A percentile compares a stretch with the other conserved stretches of the same genome.
phyloP scores from a whole-genome alignment of 257 asterid genomes.

The Penstemon newberryi region DNA sequence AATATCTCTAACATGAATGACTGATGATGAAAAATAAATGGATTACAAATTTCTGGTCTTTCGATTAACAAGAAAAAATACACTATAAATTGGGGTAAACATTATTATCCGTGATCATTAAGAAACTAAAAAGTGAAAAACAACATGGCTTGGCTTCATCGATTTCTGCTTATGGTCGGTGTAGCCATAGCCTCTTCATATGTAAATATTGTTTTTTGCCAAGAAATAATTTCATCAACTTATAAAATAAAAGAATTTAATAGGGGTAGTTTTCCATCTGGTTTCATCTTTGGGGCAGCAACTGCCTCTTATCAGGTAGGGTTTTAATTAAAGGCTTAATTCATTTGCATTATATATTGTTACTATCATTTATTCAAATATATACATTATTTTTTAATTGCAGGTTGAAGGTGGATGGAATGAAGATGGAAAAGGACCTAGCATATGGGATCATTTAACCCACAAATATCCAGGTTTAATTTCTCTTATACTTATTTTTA shows the following conservation, averaged over 20 bases:
- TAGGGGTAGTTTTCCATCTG: constrained; percentile 29
- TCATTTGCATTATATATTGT: not conserved
- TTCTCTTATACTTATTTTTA: too few relatives aligned
- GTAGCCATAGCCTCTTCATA: constrained; percentile 1
- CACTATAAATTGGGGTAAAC: too few relatives aligned
- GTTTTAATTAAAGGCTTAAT: not conserved
- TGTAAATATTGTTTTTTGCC: not conserved
- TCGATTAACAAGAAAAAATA: too few relatives aligned
- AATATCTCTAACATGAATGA: too few relatives aligned
- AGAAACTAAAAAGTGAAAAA: not conserved
- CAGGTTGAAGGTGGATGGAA: constrained; percentile 44
- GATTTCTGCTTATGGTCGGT: not conserved
- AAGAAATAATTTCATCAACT: not conserved
- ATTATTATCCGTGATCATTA: too few relatives aligned
- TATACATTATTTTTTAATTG: not conserved
- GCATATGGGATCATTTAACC: constrained; percentile 39
- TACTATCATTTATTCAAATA: not conserved
- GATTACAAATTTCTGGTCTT: too few relatives aligned
- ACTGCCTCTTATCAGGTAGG: constrained; percentile 35
- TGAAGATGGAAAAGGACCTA: constrained; percentile 39
- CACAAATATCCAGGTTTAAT: constrained; percentile 32
- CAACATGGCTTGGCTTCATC: constrained; percentile 10
- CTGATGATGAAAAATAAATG: too few relatives aligned
- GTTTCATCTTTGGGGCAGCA: constrained; percentile 34
- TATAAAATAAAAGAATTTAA: constrained; percentile 18